These are phyloP conservation scores for Pouteria glomerata DNA, from an alignment of 148 eudicot genomes.

Conservation along the genomic window DNA sequence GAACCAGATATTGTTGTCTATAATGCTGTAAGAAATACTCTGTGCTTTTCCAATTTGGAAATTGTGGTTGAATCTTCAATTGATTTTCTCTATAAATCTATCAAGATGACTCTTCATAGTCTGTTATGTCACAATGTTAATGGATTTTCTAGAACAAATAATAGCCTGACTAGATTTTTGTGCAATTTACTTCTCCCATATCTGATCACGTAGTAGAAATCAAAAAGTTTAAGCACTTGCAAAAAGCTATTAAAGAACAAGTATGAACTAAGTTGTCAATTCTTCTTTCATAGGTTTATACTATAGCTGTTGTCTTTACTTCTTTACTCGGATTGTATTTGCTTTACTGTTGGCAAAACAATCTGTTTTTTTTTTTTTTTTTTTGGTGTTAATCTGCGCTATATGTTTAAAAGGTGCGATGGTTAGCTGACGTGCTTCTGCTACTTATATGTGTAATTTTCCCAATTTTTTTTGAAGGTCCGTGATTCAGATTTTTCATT, in stretches of 20 bases:
- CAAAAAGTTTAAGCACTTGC: not conserved
- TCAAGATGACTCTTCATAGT: not conserved
- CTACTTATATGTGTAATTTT: not conserved
- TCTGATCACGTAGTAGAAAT: not conserved
- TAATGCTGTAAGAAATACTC: conserved; percentile 62
- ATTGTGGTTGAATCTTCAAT: not conserved
- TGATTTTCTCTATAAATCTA: not conserved
- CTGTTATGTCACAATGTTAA: not conserved
- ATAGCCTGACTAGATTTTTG: conserved; percentile 1
- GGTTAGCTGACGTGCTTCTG: not conserved
- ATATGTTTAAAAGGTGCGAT: too few relatives aligned
- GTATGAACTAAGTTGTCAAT: not conserved
- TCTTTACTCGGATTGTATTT: too few relatives aligned
- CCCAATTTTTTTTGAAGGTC: not conserved
- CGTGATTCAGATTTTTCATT: not conserved
- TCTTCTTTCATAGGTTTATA: not conserved
- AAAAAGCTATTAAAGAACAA: not conserved
- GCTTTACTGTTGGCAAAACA: not conserved
- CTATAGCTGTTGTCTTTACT: not conserved
- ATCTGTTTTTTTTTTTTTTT: not conserved
- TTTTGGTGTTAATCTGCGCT: too few relatives aligned
- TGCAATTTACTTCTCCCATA: not conserved
- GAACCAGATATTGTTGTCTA: conserved; percentile 80
- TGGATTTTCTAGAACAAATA: not conserved
- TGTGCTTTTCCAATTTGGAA: not conserved